phyloP scores from a whole-genome alignment of 495 filamentous ascomycete genomes.

The Penicillium riverlandense region DNA sequence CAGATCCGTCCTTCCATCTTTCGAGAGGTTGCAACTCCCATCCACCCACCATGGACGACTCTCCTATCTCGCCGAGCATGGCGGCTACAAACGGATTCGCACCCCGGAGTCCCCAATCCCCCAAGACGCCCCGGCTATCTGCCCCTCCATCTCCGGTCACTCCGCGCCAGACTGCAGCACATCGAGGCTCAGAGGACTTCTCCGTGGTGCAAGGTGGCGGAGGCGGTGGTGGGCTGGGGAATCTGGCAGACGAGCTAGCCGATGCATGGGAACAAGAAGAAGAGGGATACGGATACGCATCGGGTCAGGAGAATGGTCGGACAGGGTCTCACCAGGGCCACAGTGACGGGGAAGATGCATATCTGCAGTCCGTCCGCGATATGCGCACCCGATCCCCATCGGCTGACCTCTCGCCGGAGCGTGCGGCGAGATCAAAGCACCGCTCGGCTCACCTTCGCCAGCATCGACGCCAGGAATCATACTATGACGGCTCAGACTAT shows the following conservation, averaged over 20 bases:
- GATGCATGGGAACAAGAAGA: slow-evolving; percentile 58
- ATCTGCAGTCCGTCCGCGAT: slow-evolving; percentile 17
- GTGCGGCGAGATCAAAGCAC: slow-evolving; percentile 15
- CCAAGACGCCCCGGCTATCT: slow-evolving; percentile 44
- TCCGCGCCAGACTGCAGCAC: slow-evolving; percentile 45
- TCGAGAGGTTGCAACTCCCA: slow-evolving; percentile 58
- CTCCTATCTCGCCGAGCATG: slow-evolving; percentile 36
- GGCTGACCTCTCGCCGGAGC: slow-evolving; percentile 20
- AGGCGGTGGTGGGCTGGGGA: slow-evolving; percentile 58
- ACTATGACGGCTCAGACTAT: slow-evolving; percentile 53
- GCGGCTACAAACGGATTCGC: slow-evolving; percentile 27
- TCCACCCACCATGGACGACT: slow-evolving; percentile 54
- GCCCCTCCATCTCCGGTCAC: slow-evolving; percentile 53
- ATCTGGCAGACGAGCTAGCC: slow-evolving; percentile 69
- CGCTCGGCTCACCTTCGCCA: slow-evolving; percentile 27
- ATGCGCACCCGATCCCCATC: slow-evolving; percentile 24
- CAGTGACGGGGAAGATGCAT: slow-evolving; percentile 30
- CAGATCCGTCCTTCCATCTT: slow-evolving; percentile 43
- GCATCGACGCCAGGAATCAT: slow-evolving; percentile 42
- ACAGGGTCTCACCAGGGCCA: slow-evolving; percentile 27
- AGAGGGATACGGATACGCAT: slow-evolving; percentile 36
- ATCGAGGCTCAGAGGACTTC: slow-evolving; percentile 36
- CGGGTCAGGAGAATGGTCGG: slow-evolving; percentile 30
- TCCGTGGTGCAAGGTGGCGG: slow-evolving; percentile 29
- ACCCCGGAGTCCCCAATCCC: slow-evolving; percentile 32